These are phyloP conservation scores for Cyberlindnera amylophila DNA, from an alignment of 805 yeast genomes.

Conservation along the genomic window DNA sequence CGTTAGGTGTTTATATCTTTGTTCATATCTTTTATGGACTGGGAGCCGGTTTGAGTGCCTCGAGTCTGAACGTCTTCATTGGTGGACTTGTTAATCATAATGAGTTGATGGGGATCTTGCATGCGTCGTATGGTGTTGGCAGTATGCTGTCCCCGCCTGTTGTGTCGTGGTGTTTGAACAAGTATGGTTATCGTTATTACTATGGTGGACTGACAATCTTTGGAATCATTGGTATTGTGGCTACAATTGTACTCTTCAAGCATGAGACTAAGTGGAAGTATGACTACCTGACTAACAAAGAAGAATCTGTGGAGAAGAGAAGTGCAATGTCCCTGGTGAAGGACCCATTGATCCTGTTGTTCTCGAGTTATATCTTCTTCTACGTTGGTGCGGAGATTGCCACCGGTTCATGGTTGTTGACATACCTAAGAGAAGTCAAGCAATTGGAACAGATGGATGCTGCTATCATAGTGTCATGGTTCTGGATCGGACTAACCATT, in stretches of 20 bases:
- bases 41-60: conserved; percentile 53
- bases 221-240: too few species aligned
- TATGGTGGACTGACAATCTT: conserved; percentile 7
- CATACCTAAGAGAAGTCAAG: conserved; percentile 55
- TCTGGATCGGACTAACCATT: conserved; percentile 66
- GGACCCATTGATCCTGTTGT: conserved; percentile 39
- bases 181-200: conserved; percentile 21
- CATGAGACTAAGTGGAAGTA: conserved; percentile 39
- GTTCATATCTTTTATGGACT: conserved; percentile 43
- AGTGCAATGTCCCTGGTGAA: conserved; percentile 20
- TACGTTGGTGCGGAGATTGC: conserved; percentile 71
- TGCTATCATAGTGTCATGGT: conserved; percentile 65
- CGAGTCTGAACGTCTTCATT: conserved; percentile 47
- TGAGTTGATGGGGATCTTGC: conserved; percentile 54
- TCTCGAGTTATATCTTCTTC: conserved; percentile 52
- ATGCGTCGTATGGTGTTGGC: conserved; percentile 68
- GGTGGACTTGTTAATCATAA: conserved; percentile 46
- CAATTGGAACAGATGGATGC: conserved; percentile 43
- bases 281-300: conserved; percentile 12
- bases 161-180: conserved; percentile 33
- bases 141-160: conserved; percentile 65
- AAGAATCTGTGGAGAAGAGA: conserved; percentile 20
- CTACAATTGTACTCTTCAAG: conserved; percentile 35
- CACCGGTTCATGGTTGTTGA: conserved; percentile 67
- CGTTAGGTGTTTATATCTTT: conserved; percentile 30